Evolutionary conservation across 2,329 filamentous ascomycete species (phyloP).

Genomic region (Endoconidiophora laricicola): DNA sequence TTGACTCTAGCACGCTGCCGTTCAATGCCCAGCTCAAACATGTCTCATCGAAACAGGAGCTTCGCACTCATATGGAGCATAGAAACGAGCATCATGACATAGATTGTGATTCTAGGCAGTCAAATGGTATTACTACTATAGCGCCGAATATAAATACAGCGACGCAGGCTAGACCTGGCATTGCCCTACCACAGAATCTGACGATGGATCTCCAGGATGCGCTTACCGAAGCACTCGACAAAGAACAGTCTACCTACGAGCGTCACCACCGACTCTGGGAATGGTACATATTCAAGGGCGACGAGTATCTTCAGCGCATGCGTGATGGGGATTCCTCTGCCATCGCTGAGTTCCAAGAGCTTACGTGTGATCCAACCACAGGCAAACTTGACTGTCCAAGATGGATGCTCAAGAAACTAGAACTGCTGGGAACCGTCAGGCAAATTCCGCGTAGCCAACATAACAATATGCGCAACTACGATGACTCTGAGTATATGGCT

Average conservation of each 20-base stretch:
- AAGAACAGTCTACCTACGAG: conserved; percentile 1
- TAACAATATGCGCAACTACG: neutral
- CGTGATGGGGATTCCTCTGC: neutral
- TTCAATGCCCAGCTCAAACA: neutral
- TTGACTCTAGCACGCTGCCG: conserved; percentile 8
- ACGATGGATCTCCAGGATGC: conserved; percentile 8
- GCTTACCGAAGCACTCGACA: conserved; percentile 5
- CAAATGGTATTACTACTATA: too few relatives aligned
- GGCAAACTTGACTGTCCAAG: too few relatives aligned
- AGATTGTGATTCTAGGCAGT: too few relatives aligned
- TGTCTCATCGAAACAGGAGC: neutral
- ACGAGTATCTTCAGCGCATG: neutral
- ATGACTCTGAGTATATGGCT: too few relatives aligned
- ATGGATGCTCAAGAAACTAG: too few relatives aligned
- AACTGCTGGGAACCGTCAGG: too few relatives aligned
- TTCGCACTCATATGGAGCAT: conserved; percentile 1
- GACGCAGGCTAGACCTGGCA: neutral
- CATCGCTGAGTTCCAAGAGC: neutral
- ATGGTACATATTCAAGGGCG: neutral
- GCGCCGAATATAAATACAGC: neutral
- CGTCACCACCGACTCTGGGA: neutral
- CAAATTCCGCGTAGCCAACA: too few relatives aligned
- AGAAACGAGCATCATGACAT: neutral
- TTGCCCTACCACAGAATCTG: conserved; percentile 2
- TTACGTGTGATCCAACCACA: neutral